Base-by-base conservation (phyloP, 2,329 filamentous ascomycete genomes). In the Cytospora leucostoma region DNA sequence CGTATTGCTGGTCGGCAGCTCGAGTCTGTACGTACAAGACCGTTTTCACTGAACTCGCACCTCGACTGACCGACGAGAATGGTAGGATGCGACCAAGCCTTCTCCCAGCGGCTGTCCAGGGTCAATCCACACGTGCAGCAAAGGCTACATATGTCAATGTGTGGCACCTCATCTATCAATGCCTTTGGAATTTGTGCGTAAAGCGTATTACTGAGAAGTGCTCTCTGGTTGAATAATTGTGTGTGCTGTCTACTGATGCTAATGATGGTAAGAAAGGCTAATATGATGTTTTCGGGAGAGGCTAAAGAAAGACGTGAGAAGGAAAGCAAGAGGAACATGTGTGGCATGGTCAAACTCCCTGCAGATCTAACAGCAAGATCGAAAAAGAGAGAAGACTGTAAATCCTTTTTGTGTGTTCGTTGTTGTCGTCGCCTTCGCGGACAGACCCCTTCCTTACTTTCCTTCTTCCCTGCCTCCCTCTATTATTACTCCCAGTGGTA, bases 161-260 rank as follows among this genome's bases (percentile, higher is more conserved):
- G 35, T 3, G 35, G 12, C 8, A 37, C 5, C 3, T 13, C 3
- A n/a, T n/a, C n/a, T n/a, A n/a, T n/a, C n/a, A n/a, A n/a, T n/a
- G n/a, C n/a, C n/a, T n/a, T n/a, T n/a, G n/a, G n/a, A n/a, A n/a
- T n/a, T n/a, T n/a, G n/a, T n/a, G n/a, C n/a, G n/a, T n/a, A n/a
- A n/a, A n/a, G n/a, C n/a, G n/a, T 40, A 15, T 44, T n/a, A 7
- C 2, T 21, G n/a, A 4, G 6, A 11, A 21, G n/a, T 7, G 8
- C 7, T 2, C 21, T 47, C 6, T 37, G 35, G 17, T 47, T 7
- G n/a, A 19, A 4, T 21, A 47, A 47, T 21, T 47, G n/a, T 47
- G 44, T 47, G 17, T 47, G n/a, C 44, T 47, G 44, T 47, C 44
- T 47, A 47, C 44, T 47, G 44, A 47, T 47, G 44, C 44, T 47